Evolutionary conservation across 2,329 filamentous ascomycete species (phyloP), one percentile per base, ranked within the genome.

Genomic region (Acrocalymma vagum): DNA sequence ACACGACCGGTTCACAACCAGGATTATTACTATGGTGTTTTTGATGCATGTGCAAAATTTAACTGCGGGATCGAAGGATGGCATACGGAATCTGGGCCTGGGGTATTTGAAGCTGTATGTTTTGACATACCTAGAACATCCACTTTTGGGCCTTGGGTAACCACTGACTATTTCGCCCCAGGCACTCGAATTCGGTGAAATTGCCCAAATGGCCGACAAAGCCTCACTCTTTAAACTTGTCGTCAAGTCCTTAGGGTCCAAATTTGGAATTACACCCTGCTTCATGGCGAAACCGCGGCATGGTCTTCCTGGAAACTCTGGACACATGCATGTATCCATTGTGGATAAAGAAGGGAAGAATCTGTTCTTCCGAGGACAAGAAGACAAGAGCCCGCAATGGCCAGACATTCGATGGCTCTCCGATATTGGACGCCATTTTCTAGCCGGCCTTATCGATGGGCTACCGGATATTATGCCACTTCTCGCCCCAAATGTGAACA

Each of bases 281-380:
- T 99, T 99, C 77, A 99, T 99, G 94, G 94, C 94, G 11, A 99
- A 99, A 72, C 94, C 94, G 3, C 85, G 88, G 53, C 83, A 95
- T 60, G 91, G 92, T 0, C 77, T 97, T 0, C 94, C 94, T 0
- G 94, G 94, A 30, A 97, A 97, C 75, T 94, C 88, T 50, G 94
- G 94, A 1, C 94, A 99, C 68, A 93, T 96, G 79, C 94, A 99
- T 69, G 79, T 97, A 48, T 97, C 93, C 1, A 77, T 99, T 8
- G 85, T 93, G 13, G 88, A 93, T 63, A 79, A 81, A 51, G 74
- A 82, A n/a, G 88, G 89, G 44, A 87, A 86, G 66, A 99, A 99
- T 63, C 79, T 96, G 15, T 87, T 99, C 57, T 83, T 83, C 42
- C 84, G 93, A 27, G 85, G 87, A 9, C 75, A 80, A 1, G 78